Conservation (phyloP, 2,329 filamentous ascomycete species). For the Simplicillium sp. region DNA sequence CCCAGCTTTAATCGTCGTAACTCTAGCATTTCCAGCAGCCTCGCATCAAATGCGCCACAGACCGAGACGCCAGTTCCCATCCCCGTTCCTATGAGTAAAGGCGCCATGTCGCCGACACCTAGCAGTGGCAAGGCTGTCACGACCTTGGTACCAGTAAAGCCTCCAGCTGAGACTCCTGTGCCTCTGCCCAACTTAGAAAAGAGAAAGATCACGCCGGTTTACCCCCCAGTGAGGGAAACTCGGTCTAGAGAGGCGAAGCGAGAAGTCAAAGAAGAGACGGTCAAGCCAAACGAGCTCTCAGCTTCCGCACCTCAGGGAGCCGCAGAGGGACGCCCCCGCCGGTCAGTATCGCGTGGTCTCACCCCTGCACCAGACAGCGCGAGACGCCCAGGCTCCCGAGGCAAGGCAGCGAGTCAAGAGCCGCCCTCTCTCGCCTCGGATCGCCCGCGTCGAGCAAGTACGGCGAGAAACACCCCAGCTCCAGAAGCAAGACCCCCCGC, state of each 20-base stretch:
- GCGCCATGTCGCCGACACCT: slow-evolving; percentile 21
- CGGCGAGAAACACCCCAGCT: slow-evolving; percentile 46
- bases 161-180: slow-evolving; percentile 25
- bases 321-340: slow-evolving; percentile 16
- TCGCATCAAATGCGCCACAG: slow-evolving; percentile 10
- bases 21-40: slow-evolving; percentile 12
- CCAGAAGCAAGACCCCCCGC: slow-evolving; percentile 37
- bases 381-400: slow-evolving; percentile 42
- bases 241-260: slow-evolving; percentile 23
- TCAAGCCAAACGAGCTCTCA: slow-evolving; percentile 26
- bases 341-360: slow-evolving; percentile 21
- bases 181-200: slow-evolving; percentile 23
- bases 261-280: slow-evolving; percentile 34
- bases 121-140: slow-evolving; percentile 13
- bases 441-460: slow-evolving; percentile 45
- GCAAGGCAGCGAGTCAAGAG: slow-evolving; percentile 42
- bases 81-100: slow-evolving; percentile 20
- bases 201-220: slow-evolving; percentile 19
- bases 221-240: slow-evolving; percentile 17
- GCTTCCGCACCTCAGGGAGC: slow-evolving; percentile 12
- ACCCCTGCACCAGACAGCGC: slow-evolving; percentile 22
- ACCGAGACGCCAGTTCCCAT: slow-evolving; percentile 34
- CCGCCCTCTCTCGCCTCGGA: slow-evolving; percentile 40
- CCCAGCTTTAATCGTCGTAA: slow-evolving; percentile 18
- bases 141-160: slow-evolving; percentile 19